These are phyloP conservation scores for Rhodofomes roseus DNA, from an alignment of 1,284 basidiomycete species.

Conservation along the genomic window DNA sequence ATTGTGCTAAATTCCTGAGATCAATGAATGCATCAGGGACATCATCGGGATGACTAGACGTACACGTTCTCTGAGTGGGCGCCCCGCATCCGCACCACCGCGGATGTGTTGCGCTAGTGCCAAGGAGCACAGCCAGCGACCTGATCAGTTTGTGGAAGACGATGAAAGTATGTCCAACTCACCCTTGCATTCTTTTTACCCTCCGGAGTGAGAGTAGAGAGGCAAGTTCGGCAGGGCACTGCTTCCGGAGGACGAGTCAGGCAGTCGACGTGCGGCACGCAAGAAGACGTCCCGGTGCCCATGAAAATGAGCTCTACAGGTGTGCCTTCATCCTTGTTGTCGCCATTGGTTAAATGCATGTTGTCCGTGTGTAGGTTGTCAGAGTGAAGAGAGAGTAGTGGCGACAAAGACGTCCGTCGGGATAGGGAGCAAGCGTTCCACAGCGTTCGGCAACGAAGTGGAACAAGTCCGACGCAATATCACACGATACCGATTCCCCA, in stretches of 20 bases:
- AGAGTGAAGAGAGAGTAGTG: not conserved
- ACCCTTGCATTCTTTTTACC: slow-evolving; percentile 71
- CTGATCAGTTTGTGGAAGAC: not conserved
- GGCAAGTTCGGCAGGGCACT: slow-evolving; percentile 57
- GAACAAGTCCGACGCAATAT: not conserved
- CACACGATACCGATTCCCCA: not conserved
- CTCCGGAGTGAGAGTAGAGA: slow-evolving; percentile 58
- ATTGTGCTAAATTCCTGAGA: slow-evolving; percentile 46
- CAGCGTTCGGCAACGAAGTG: not conserved
- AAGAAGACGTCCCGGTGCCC: slow-evolving; percentile 73
- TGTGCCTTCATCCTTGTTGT: slow-evolving; percentile 10
- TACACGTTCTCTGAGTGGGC: slow-evolving; percentile 50
- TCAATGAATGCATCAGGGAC: not conserved
- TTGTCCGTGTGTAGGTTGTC: not conserved
- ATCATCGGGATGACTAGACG: slow-evolving; percentile 25
- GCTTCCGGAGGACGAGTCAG: slow-evolving; percentile 51
- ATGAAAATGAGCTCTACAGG: slow-evolving; percentile 64
- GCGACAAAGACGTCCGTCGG: not conserved
- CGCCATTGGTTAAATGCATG: slow-evolving; percentile 23
- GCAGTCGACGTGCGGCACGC: slow-evolving; percentile 62
- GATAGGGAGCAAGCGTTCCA: not conserved
- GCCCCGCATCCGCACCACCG: slow-evolving; percentile 50
- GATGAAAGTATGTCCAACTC: slow-evolving; percentile 3
- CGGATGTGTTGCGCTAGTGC: slow-evolving; percentile 66
- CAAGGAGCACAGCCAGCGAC: not conserved